These are phyloP conservation scores for Penicillium herquei DNA, from an alignment of 495 filamentous ascomycete genomes.

Conservation along the genomic window DNA sequence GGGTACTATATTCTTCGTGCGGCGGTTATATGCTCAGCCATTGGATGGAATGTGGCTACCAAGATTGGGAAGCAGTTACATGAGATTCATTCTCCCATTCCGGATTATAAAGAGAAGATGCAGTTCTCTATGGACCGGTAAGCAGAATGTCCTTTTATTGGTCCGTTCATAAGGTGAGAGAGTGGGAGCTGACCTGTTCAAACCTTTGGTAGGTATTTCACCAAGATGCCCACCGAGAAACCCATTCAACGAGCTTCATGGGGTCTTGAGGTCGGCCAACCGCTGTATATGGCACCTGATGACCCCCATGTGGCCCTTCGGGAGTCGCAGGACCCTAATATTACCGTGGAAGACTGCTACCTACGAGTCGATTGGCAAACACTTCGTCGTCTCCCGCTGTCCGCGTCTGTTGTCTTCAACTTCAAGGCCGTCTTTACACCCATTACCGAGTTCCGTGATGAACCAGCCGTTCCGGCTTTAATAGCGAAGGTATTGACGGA, in stretches of 20 bases:
- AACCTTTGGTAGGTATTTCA: constrained; percentile 61
- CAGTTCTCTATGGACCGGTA: constrained; percentile 82
- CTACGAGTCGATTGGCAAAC: constrained; percentile 95
- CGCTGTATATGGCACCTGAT: constrained; percentile 77
- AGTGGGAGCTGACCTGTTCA: neutral
- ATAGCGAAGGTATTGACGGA: constrained; percentile 65
- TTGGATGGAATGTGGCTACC: constrained; percentile 77
- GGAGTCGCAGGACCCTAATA: constrained; percentile 50
- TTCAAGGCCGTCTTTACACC: constrained; percentile 90
- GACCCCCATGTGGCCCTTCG: constrained; percentile 64
- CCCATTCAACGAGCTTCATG: constrained; percentile 88
- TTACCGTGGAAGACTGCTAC: constrained; percentile 60
- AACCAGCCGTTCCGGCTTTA: constrained; percentile 71
- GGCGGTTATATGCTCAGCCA: constrained; percentile 72
- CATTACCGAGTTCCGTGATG: constrained; percentile 66
- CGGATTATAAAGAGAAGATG: constrained; percentile 92
- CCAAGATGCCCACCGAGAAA: constrained; percentile 68
- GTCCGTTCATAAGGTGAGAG: neutral
- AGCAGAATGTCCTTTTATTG: constrained; percentile 4
- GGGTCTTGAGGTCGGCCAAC: constrained; percentile 75
- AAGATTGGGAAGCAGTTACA: constrained; percentile 74
- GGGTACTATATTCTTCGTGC: constrained; percentile 78
- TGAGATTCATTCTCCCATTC: constrained; percentile 75
- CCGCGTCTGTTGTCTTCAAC: constrained; percentile 77
- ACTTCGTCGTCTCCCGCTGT: constrained; percentile 75